Conservation (phyloP, 192 early-diverging fungal species). For the Bifiguratus adelaidae region DNA sequence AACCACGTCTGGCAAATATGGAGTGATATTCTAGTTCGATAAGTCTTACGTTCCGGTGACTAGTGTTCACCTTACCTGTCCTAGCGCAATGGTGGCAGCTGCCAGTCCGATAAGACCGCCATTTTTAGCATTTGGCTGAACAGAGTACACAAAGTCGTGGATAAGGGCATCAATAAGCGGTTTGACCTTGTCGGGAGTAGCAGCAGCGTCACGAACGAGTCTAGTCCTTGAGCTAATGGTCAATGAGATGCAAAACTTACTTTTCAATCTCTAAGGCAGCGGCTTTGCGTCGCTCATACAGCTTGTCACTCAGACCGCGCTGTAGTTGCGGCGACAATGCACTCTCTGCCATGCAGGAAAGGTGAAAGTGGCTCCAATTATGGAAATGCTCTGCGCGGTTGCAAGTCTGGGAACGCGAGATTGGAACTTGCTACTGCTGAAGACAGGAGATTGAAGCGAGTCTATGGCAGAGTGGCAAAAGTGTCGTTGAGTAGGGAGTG, state of each 20-base stretch:
- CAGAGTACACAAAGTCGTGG: constrained; percentile 82
- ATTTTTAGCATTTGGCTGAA: constrained; percentile 74
- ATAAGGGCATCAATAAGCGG: constrained; percentile 69
- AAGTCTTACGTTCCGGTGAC: no score
- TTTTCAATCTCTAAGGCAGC: constrained; percentile 89
- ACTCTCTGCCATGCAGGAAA: no score
- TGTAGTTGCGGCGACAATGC: constrained; percentile 27
- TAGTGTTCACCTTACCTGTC: no score
- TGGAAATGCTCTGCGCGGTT: no score
- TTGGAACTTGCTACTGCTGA: no score
- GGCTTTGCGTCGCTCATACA: constrained; percentile 90
- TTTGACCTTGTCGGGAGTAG: constrained; percentile 47
- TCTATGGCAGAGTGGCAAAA: no score
- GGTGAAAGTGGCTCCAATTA: no score
- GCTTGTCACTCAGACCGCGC: constrained; percentile 74
- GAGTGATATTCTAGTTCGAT: constrained; percentile 32
- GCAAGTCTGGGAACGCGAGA: no score
- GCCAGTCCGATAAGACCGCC: constrained; percentile 93
- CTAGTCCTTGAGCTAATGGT: constrained; percentile 14
- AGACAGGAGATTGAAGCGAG: no score
- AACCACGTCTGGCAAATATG: constrained; percentile 68
- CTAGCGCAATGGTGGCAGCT: constrained; percentile 78
- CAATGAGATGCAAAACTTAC: constrained; percentile 26
- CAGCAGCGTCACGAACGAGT: constrained; percentile 59
- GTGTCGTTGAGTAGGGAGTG: no score